A percentile compares a stretch with the other conserved stretches of the same genome.
Evolutionary conservation across 2,329 filamentous ascomycete species (phyloP).

Genomic region (Rhexocercosporidium sp.): DNA sequence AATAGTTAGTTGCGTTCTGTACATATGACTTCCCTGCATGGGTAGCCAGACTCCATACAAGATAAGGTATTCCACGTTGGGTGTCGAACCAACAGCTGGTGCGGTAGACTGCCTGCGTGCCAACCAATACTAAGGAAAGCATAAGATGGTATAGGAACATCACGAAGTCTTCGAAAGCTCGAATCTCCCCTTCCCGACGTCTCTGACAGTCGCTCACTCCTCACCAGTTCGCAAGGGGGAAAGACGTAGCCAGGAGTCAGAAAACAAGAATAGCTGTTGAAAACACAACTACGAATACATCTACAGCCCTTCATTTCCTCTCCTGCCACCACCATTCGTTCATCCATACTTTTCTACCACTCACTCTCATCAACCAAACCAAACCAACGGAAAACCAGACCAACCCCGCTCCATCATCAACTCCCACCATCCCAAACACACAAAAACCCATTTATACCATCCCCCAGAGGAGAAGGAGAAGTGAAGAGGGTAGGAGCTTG

Average conservation of each 20-base stretch:
- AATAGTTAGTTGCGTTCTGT: too few species aligned
- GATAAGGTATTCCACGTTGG: too few species aligned
- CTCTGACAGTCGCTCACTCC: too few species aligned
- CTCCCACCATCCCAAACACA: neutral
- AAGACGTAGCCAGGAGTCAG: neutral
- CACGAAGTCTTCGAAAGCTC: neutral
- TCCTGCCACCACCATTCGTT: neutral
- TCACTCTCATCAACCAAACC: neutral
- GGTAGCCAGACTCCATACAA: too few species aligned
- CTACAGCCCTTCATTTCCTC: neutral
- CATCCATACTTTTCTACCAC: neutral
- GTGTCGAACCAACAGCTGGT: too few species aligned
- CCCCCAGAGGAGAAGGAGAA: neutral
- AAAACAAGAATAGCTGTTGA: neutral
- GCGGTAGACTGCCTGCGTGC: too few species aligned
- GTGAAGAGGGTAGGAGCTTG: neutral
- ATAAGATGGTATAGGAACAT: too few species aligned
- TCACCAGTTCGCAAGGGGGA: neutral
- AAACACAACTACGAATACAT: conserved; percentile 14
- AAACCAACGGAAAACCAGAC: neutral
- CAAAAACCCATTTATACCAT: neutral
- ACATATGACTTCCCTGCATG: too few species aligned
- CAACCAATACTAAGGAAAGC: too few species aligned
- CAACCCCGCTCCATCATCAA: neutral
- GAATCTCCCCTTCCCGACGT: too few species aligned